phyloP scores from a whole-genome alignment of 805 yeast genomes.

The Geotrichum ghanense region DNA sequence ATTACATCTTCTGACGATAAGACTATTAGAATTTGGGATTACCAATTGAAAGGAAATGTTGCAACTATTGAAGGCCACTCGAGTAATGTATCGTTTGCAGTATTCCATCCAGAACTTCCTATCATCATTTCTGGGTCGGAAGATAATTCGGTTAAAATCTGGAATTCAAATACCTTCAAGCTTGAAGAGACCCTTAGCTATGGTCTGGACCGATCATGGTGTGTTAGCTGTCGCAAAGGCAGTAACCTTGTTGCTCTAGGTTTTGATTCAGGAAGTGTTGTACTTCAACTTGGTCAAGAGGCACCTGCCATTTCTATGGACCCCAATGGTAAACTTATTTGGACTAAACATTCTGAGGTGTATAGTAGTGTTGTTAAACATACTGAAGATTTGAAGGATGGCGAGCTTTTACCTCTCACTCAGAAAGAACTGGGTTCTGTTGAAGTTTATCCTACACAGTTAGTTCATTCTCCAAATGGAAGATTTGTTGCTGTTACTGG shows the following conservation, averaged over 20 bases:
- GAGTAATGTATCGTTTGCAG: conserved; percentile 90
- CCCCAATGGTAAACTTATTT: conserved; percentile 79
- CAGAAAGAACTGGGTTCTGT: conserved; percentile 90
- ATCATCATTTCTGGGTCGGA: conserved; percentile 92
- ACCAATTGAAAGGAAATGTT: conserved; percentile 91
- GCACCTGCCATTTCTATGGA: conserved; percentile 93
- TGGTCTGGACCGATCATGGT: conserved; percentile 96
- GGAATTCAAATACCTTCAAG: conserved; percentile 93
- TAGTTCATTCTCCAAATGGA: conserved; percentile 93
- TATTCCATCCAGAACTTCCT: conserved; percentile 97
- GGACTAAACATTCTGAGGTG: conserved; percentile 85
- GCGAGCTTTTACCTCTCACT: conserved; percentile 64
- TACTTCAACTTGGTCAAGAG: conserved; percentile 82
- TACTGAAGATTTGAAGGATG: conserved; percentile 58
- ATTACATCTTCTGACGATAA: conserved; percentile 87
- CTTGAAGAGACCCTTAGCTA: conserved; percentile 84
- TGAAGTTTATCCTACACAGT: conserved; percentile 81
- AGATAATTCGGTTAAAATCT: conserved; percentile 85
- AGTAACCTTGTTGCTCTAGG: conserved; percentile 82
- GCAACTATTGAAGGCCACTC: conserved; percentile 92
- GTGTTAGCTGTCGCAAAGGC: conserved; percentile 64
- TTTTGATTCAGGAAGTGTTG: conserved; percentile 88
- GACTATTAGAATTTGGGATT: conserved; percentile 87
- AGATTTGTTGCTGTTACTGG: conserved; percentile 95
- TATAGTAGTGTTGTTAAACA: conserved; percentile 73